Evolutionary conservation across 2,329 filamentous ascomycete genomes (phyloP), one percentile per base, ranked within the genome.

Genomic region (Atkinsonella hypoxylon): DNA sequence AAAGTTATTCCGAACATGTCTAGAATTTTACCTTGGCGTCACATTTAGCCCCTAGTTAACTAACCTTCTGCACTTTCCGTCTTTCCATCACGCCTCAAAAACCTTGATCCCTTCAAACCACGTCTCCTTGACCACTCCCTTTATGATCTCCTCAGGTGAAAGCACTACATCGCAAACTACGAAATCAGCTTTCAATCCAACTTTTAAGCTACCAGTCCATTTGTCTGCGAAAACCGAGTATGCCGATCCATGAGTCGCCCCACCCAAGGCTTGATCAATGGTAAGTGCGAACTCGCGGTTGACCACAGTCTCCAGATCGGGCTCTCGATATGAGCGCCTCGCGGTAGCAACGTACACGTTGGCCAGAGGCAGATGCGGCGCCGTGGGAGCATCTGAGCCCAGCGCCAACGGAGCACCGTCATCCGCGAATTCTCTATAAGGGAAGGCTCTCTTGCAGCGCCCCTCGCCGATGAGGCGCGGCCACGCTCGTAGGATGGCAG

Each of bases 331-430:
- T 1, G 76, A 79, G 41, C 69, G 70, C 39, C 80, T 67, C 18
- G 78, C 83, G 2, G 78, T 77, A 0, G 77, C 79, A 3, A 79
- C 71, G 58, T 82, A 82, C 6, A 81, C 55, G 52, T 83, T 83
- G 2, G 68, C 69, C 42, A 81, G 64, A 8, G 78, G 71, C 1
- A 68, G 59, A 56, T 78, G 73, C 2, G 77, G 76, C 1, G 80
- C 79, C 0, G 79, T 82, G 0, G 79, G 79, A 0, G 77, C 71
- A 55, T 83, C 80, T 2, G 73, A 76, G 0, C 80, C 80, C 11
- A 83, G 69, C 0, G 79, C 78, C 0, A 83, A 61, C 1, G 67
- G 60, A 0, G 79, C 77, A 1, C 78, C 78, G 0, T 68, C 67
- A 42, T 77, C 74, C 2, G 70, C 69, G 36, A 83, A 81, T 45